These are phyloP conservation scores for Zoysia japonica DNA, from an alignment of 176 grass and related monocot genomes.

Conservation along the genomic window DNA sequence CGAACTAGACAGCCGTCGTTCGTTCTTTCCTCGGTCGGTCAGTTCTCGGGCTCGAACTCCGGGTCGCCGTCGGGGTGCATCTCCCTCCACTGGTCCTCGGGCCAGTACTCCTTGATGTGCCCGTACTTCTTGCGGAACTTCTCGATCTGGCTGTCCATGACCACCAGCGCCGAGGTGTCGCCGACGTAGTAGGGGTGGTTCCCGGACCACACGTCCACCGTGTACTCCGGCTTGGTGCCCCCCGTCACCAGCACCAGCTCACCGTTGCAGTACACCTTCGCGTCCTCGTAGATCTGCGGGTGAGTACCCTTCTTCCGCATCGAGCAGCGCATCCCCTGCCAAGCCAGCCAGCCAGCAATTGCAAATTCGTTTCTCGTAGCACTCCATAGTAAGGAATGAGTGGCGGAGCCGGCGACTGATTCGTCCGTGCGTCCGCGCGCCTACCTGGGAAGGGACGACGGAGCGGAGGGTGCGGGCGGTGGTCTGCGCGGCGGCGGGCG, in stretches of 20 bases:
- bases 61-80: conserved; percentile 67
- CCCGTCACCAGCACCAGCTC: conserved; percentile 90
- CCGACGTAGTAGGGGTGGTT: conserved; percentile 97
- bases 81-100: conserved; percentile 62
- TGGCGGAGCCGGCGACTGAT: neutral
- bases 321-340: conserved; percentile 58
- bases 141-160: conserved; percentile 86
- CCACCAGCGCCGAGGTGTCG: conserved; percentile 66
- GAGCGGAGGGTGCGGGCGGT: conserved; percentile 39
- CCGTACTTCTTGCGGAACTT: conserved; percentile 89
- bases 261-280: conserved; percentile 96
- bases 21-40: neutral
- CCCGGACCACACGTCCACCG: conserved; percentile 95
- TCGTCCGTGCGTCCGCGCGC: neutral
- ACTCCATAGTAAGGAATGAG: neutral
- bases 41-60: conserved; percentile 56
- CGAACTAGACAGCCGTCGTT: neutral
- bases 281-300: conserved; percentile 84
- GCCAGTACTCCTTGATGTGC: conserved; percentile 64
- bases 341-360: neutral
- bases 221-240: conserved; percentile 79
- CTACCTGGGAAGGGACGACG: conserved; percentile 50
- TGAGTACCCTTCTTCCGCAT: conserved; percentile 95
- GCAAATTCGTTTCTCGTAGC: neutral
- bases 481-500: conserved; percentile 33